A percentile compares a stretch with the other conserved stretches of the same genome.
phyloP scores from a whole-genome alignment of 2,329 filamentous ascomycete species.

The Talaromyces piceae region DNA sequence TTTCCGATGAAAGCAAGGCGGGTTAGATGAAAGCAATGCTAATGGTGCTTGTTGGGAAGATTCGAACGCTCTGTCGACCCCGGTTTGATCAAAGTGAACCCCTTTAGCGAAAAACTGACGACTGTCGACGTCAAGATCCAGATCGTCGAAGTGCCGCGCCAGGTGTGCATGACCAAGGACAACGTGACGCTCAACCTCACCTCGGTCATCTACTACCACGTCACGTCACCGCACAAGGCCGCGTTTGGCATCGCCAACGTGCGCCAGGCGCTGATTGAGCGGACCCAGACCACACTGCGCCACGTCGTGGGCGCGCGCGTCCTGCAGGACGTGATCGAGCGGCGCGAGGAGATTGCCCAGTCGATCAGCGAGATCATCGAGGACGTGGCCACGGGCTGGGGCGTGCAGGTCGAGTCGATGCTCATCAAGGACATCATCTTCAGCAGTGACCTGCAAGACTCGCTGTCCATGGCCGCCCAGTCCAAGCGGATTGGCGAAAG shows the following conservation, averaged over 20 bases:
- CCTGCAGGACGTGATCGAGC: slow-evolving; percentile 96
- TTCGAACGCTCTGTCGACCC: slow-evolving; percentile 96
- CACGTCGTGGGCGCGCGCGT: slow-evolving; percentile 95
- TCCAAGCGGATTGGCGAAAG: slow-evolving; percentile 97
- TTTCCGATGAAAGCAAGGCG: too few species aligned
- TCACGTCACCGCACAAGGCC: slow-evolving; percentile 89
- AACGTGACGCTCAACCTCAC: slow-evolving; percentile 92
- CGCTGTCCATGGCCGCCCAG: slow-evolving; percentile 95
- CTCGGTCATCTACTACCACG: slow-evolving; percentile 98
- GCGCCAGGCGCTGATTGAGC: slow-evolving; percentile 91
- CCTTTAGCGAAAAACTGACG: slow-evolving; percentile 78
- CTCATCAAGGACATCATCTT: slow-evolving; percentile 99
- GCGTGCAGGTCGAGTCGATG: slow-evolving; percentile 95
- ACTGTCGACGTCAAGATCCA: slow-evolving; percentile 99
- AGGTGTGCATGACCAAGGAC: slow-evolving; percentile 99
- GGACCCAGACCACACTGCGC: slow-evolving; percentile 93
- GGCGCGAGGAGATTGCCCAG: slow-evolving; percentile 91
- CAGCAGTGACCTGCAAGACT: slow-evolving; percentile 89
- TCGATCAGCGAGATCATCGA: slow-evolving; percentile 97
- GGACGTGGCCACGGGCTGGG: slow-evolving; percentile 88
- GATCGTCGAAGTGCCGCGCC: slow-evolving; percentile 89
- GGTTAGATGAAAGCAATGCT: too few species aligned
- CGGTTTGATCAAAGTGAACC: slow-evolving; percentile 95
- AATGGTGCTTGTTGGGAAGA: too few species aligned
- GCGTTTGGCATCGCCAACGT: slow-evolving; percentile 95